These are phyloP conservation scores for Xylariaceae sp. DNA, from an alignment of 2,329 filamentous ascomycete genomes.

Conservation along the genomic window DNA sequence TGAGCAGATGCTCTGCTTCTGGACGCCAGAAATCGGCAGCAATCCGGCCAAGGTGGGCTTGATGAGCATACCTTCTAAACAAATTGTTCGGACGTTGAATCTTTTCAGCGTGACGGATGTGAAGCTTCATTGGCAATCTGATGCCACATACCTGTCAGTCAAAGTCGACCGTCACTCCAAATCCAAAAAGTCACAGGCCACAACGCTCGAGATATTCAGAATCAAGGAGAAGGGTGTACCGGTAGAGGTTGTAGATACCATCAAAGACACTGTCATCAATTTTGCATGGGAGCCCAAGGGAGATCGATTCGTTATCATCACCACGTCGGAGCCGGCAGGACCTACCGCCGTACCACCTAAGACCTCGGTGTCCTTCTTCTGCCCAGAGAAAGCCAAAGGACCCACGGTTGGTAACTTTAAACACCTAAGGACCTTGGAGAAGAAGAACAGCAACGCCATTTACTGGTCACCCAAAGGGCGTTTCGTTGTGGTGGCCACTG, in stretches of 20 bases:
- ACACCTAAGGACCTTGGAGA: slow-evolving; percentile 89
- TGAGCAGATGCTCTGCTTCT: slow-evolving; percentile 96
- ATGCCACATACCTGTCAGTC: slow-evolving; percentile 89
- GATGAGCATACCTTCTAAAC: slow-evolving; percentile 94
- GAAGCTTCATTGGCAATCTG: slow-evolving; percentile 98
- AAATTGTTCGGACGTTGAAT: slow-evolving; percentile 90
- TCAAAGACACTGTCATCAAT: slow-evolving; percentile 99
- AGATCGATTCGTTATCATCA: slow-evolving; percentile 95
- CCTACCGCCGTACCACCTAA: slow-evolving; percentile 84
- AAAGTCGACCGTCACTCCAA: slow-evolving; percentile 99
- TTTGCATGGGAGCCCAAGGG: slow-evolving; percentile 99
- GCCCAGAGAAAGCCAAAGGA: slow-evolving; percentile 89
- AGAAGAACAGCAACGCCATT: slow-evolving; percentile 99
- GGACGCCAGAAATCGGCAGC: slow-evolving; percentile 96
- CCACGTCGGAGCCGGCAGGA: slow-evolving; percentile 76
- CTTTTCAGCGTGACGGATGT: slow-evolving; percentile 97
- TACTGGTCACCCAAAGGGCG: slow-evolving; percentile 97
- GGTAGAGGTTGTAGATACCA: slow-evolving; percentile 93
- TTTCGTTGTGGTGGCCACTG: slow-evolving; percentile 91
- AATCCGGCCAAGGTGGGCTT: slow-evolving; percentile 95
- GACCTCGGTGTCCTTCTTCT: slow-evolving; percentile 94
- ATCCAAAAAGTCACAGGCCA: slow-evolving; percentile 96
- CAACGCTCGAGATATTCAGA: slow-evolving; percentile 97
- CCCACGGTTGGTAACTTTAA: slow-evolving; percentile 85
- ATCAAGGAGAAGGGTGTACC: slow-evolving; percentile 96